These are phyloP conservation scores for Diplodia seriata DNA, from an alignment of 2,329 filamentous ascomycete species.

Conservation along the genomic window DNA sequence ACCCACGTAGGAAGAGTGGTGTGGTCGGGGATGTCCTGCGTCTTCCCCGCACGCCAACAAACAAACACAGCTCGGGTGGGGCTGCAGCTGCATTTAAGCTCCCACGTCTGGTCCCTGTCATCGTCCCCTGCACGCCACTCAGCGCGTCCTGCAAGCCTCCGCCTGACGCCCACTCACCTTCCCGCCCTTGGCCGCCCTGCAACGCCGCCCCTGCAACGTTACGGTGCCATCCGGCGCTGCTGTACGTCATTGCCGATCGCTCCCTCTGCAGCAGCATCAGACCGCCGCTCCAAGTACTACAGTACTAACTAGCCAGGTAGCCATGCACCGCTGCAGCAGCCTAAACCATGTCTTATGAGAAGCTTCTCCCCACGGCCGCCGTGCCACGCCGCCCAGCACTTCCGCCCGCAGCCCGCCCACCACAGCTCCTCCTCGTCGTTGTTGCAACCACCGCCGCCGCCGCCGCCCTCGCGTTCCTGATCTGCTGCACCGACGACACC, in stretches of 20 bases:
- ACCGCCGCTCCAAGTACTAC: no score
- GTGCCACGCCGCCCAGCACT: no score
- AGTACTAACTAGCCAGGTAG: not conserved
- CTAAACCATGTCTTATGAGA: not conserved
- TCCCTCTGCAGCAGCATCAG: no score
- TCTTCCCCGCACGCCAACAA: not conserved
- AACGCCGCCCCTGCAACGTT: not conserved
- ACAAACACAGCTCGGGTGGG: not conserved
- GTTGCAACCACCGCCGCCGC: not conserved
- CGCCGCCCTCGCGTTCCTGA: not conserved
- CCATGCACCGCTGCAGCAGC: not conserved
- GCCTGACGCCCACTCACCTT: not conserved
- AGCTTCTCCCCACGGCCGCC: not conserved
- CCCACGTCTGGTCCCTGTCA: not conserved
- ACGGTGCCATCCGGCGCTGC: not conserved
- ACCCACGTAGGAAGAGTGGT: no score
- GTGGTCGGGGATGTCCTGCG: no score
- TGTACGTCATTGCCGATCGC: not conserved
- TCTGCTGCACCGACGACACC: not conserved
- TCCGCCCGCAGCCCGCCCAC: not conserved
- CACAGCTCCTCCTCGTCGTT: not conserved
- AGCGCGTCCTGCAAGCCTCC: not conserved
- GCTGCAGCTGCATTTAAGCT: not conserved
- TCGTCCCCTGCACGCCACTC: not conserved
- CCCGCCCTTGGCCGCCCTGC: no score